Base-by-base conservation (phyloP, 768 basidiomycete genomes). In the Punctularia strigosozonata region DNA sequence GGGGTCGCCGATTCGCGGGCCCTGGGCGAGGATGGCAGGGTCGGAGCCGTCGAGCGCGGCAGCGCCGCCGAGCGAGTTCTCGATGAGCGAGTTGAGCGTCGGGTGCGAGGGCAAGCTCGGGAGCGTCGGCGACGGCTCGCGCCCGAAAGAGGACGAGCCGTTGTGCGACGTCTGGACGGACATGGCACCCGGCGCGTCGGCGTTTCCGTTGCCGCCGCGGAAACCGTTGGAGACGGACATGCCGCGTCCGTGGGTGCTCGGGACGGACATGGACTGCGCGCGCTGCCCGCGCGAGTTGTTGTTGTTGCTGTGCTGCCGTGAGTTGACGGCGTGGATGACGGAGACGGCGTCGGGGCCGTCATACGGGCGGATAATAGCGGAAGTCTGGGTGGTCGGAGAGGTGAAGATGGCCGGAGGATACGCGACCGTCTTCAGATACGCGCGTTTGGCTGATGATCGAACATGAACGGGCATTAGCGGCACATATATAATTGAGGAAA, bases 331-430 rank as follows among this genome's bases (percentile, higher is more conserved):
- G 49, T 84, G 80, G 46, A 90, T 90, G 56, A 89, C 78, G 40
- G 52, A 59, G 52, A 91, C 86, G 5, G 91, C 92, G 59, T 99
- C 94, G 31, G 89, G 73, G 2, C 89, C 90, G 57, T 92, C 92
- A 62, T 98, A 99, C 2, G 95, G 91, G 49, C 73, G 73, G 60
- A 99, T 86, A 40, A 65, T 64, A 15, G 80, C 78, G 15, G 68
- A 53, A 34, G 60, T 56, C 25, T 71, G 73, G 44, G 66, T 63
- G 31, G 68, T 58, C 21, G 69, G 55, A 4, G 78, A 71, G 23
- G 73, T 71, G 44, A 90, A 67, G 45, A 77, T 69, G 44, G 79
- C 55, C 32, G 83, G 89, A 43, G 81, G 90, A 53, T 75, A 78
- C 20, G 85, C 88, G 52, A 98, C 68, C 30, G 89, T 80, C 41